Evolutionary conservation across 2,329 filamentous ascomycete species (phyloP).

Genomic region (Hyphodiscus sp.): DNA sequence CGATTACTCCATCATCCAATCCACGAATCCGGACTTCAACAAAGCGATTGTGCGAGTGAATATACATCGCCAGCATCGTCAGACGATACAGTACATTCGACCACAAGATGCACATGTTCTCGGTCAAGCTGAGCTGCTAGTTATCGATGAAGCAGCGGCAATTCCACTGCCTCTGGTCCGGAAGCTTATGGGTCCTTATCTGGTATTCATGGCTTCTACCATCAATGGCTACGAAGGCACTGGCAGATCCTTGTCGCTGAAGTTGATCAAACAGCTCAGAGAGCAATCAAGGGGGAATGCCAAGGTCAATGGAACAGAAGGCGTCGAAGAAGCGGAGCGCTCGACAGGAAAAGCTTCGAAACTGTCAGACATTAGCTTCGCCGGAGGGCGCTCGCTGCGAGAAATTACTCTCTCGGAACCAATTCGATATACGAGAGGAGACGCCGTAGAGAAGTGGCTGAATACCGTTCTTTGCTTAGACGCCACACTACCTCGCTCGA

Average conservation of each 20-base stretch:
- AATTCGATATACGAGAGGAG: conserved; percentile 87
- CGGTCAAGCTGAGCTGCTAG: conserved; percentile 88
- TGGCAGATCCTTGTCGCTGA: conserved; percentile 86
- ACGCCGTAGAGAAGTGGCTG: conserved; percentile 91
- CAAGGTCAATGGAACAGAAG: conserved; percentile 44
- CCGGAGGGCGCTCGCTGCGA: conserved; percentile 70
- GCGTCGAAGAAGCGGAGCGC: conserved; percentile 67
- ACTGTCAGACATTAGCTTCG: conserved; percentile 48
- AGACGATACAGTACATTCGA: conserved; percentile 98
- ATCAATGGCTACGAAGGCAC: conserved; percentile 99
- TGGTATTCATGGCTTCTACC: conserved; percentile 98
- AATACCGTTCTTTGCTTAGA: conserved; percentile 92
- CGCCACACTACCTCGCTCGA: conserved; percentile 73
- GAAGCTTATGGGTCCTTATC: conserved; percentile 92
- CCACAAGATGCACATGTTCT: conserved; percentile 93
- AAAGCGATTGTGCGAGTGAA: conserved; percentile 98
- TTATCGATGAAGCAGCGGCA: conserved; percentile 96
- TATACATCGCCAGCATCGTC: conserved; percentile 86
- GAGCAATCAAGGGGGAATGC: conserved; percentile 74
- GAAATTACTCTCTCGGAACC: conserved; percentile 92
- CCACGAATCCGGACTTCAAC: conserved; percentile 97
- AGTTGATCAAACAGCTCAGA: conserved; percentile 92
- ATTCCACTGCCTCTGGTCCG: conserved; percentile 88
- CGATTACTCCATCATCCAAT: conserved; percentile 97
- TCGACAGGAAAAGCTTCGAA: conserved; percentile 69